Evolutionary conservation across 2,329 filamentous ascomycete species (phyloP), one percentile per base, ranked within the genome.

Genomic region (Microsporum canis): DNA sequence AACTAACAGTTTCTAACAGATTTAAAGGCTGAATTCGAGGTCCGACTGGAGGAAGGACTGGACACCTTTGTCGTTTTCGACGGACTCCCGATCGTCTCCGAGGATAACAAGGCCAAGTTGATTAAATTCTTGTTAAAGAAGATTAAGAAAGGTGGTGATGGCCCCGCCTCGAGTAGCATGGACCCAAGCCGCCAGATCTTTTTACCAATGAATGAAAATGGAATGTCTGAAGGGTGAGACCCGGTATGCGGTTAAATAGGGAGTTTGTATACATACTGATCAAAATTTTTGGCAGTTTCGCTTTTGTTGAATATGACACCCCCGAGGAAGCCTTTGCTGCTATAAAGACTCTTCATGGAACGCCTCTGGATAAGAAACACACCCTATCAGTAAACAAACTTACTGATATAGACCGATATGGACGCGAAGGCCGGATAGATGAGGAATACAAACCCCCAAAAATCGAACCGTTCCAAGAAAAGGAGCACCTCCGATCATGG

Each of bases 21-120:
- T 78, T 83, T 99, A 68, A 84, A 87, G 74, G 91, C 95, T 75
- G 90, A 95, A 77, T 96, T 91, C 74, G 91, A 97, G 78, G 91
- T 97, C 65, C 89, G 92, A 73, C 82, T 97, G 66, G 94, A 99
- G 75, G 89, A 95, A 76, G 94, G 94, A 62, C 88, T 96, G 70
- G 94, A 99, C 74, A 88, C 91, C 66, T 99, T 99, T 72, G 88
- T 99, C 66, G 91, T 97, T 65, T 84, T 97, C 73, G 94, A 99
- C 76, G 94, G 94, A 67, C 84, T 99, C 49, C 94, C 94, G 66
- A 80, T 88, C 66, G 92, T 99, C 66, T 89, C 81, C 62, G 89
- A 91, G 75, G 92, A 94, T 57, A 91, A 88, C 80, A 92, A 91
- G 80, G 85, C 88, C 63, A 97, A 96, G 81, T 85, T 99, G 64